phyloP scores from a whole-genome alignment of 352 stramenopile genomes.

The Phytophthora multivora region DNA sequence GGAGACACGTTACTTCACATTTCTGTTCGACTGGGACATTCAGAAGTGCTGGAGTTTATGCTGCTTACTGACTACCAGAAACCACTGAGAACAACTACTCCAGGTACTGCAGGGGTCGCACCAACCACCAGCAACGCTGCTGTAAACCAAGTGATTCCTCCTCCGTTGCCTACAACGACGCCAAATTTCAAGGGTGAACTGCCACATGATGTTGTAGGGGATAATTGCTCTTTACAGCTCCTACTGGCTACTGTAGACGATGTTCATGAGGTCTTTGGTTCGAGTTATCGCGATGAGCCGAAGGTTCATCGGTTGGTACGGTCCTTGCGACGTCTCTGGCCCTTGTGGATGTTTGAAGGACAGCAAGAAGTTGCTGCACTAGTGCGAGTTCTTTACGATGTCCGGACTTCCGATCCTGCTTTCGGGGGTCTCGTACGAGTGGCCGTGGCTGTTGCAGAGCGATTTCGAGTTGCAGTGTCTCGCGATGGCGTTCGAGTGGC shows the following conservation, averaged over 20 bases:
- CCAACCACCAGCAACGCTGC: not conserved
- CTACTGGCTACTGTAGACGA: constrained; percentile 58
- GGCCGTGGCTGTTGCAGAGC: constrained; percentile 40
- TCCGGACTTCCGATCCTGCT: constrained; percentile 61
- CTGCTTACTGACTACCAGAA: constrained; percentile 56
- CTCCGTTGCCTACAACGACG: constrained; percentile 41
- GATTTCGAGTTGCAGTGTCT: constrained; percentile 53
- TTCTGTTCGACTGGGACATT: constrained; percentile 56
- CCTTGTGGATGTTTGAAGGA: constrained; percentile 77
- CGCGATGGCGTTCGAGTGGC: constrained; percentile 50
- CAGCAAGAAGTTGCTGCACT: constrained; percentile 60
- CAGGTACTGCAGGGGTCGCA: constrained; percentile 5
- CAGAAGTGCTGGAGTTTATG: constrained; percentile 64
- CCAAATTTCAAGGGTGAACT: constrained; percentile 74
- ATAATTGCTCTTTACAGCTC: constrained; percentile 43
- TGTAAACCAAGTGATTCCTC: not conserved
- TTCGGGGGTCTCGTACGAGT: constrained; percentile 75
- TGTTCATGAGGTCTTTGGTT: constrained; percentile 70
- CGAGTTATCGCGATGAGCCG: constrained; percentile 62
- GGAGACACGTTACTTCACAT: constrained; percentile 80
- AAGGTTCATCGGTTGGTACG: constrained; percentile 68
- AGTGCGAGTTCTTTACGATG: constrained; percentile 70
- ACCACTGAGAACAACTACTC: constrained; percentile 4
- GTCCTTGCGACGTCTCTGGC: constrained; percentile 63
- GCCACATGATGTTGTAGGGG: constrained; percentile 47